Base-by-base conservation (phyloP, 768 basidiomycete species). In the Rhodocollybia butyracea region DNA sequence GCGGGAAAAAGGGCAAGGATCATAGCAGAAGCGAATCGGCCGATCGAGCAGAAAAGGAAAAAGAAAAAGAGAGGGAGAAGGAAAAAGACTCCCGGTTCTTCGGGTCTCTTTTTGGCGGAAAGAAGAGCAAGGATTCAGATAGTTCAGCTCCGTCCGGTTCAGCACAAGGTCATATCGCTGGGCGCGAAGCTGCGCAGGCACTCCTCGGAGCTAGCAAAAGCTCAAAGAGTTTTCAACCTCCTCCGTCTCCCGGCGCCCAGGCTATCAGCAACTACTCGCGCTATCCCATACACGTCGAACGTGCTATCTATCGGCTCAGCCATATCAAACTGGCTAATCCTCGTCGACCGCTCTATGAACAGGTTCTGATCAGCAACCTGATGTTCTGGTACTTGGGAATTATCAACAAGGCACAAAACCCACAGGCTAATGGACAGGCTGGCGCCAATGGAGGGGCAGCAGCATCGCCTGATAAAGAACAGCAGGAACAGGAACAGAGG, bases 351-450 rank as follows among this genome's bases (percentile, higher is more conserved):
- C 78, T 99, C 17, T 98, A 97, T 65, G 97, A 99, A 75, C 97
- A 99, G 70, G 97, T 90, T 52, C 75, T 92, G 55, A 93, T 91
- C 69, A 91, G 89, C 66, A 94, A 94, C 67, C 75, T 94, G 64
- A 97, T 96, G 93, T 98, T 99, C 78, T 99, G 97, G 97, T 99
- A 98, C 68, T 80, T 99, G 34, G 93, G 95, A 12, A 87, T 98
- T 61, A 98, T 98, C 73, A 97, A 98, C 71, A 94, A 96, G 72
- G 83, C 91, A 19, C 88, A 86, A 64, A 80, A 65, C 51, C 74
- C 78, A 13, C 64, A 45, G 43, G 22, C 54, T 30, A 65, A 47
- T 42, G 58, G 78, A 77, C 56, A 63, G 59, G 46, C 70, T 75
- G 60, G 76, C 78, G 56, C 62, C 57, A 47, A 73, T 73, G 62